Conservation (phyloP, 2,329 filamentous ascomycete species). For the Ophiostoma angusticollis region DNA sequence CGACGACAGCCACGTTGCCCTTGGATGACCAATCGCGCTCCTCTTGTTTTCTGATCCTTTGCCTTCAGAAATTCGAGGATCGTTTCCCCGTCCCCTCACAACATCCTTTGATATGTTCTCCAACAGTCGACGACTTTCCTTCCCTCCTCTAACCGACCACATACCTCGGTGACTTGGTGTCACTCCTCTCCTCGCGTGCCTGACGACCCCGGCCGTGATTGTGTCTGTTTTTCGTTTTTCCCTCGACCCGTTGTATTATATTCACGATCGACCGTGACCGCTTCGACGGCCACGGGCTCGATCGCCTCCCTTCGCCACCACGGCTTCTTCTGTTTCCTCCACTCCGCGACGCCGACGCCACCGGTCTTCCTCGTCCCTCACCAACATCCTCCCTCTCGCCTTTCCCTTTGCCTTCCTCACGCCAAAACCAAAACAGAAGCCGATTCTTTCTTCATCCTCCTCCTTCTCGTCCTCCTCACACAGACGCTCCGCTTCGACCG, state of each 20-base stretch:
- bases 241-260: no score
- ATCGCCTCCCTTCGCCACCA: conserved; percentile 11
- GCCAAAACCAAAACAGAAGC: conserved; percentile 10
- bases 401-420: conserved; percentile 13
- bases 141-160: conserved; percentile 45
- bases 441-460: conserved; percentile 4
- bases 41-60: conserved; percentile 11
- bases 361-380: conserved; percentile 13
- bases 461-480: conserved; percentile 9
- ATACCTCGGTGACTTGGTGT: conserved; percentile 49
- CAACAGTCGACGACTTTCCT: conserved; percentile 39
- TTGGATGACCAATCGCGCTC: conserved; percentile 21
- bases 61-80: conserved; percentile 15
- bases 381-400: conserved; percentile 11
- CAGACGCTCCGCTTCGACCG: conserved; percentile 4
- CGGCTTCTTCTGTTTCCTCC: conserved; percentile 10
- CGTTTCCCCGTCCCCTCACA: conserved; percentile 16
- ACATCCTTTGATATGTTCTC: conserved; percentile 40
- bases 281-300: conserved; percentile 14
- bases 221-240: neutral
- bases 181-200: conserved; percentile 32
- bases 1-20: conserved; percentile 22
- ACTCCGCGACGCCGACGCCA: conserved; percentile 13
- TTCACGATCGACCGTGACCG: conserved; percentile 15
- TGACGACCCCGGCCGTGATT: conserved; percentile 33